A percentile compares a stretch with the other conserved stretches of the same genome.
Evolutionary conservation across 208 protist genomes (phyloP).

Genomic region (Lotmaria passim): DNA sequence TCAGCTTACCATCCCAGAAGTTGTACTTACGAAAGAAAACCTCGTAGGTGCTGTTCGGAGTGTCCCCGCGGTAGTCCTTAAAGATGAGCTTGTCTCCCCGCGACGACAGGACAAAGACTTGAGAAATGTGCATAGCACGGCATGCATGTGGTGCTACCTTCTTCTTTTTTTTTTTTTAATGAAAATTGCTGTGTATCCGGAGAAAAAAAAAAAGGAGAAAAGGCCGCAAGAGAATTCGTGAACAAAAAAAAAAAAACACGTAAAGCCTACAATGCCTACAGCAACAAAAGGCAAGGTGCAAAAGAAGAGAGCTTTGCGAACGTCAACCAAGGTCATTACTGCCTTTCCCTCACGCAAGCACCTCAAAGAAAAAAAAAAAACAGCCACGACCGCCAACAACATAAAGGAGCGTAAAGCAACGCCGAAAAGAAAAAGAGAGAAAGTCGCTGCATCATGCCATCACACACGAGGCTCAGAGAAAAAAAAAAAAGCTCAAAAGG

Average conservation of each 20-base stretch:
- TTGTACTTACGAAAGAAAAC: slow-evolving; percentile 90
- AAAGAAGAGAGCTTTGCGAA: neutral
- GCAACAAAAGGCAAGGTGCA: too few species aligned
- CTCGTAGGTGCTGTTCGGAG: slow-evolving; percentile 60
- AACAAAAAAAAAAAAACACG: too few species aligned
- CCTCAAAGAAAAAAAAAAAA: neutral
- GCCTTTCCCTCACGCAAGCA: neutral
- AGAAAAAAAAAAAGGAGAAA: too few species aligned
- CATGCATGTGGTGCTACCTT: too few species aligned
- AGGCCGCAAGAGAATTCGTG: too few species aligned
- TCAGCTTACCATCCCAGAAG: slow-evolving; percentile 49
- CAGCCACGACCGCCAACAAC: neutral
- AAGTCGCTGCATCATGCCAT: too few species aligned
- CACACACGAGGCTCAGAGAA: too few species aligned
- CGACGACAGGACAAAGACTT: slow-evolving; percentile 87
- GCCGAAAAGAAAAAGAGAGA: too few species aligned
- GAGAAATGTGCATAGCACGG: slow-evolving; percentile 51
- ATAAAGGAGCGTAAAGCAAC: neutral
- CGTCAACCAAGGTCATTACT: neutral
- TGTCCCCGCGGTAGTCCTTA: slow-evolving; percentile 85
- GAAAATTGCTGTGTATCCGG: too few species aligned
- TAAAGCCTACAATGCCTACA: too few species aligned
- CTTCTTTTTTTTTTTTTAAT: too few species aligned
- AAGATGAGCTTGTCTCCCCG: slow-evolving; percentile 85
- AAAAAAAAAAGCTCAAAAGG: too few species aligned